A percentile compares a stretch with the other conserved stretches of the same genome.
phyloP scores from a whole-genome alignment of 495 filamentous ascomycete species.

The Lasiosphaeris hirsuta region DNA sequence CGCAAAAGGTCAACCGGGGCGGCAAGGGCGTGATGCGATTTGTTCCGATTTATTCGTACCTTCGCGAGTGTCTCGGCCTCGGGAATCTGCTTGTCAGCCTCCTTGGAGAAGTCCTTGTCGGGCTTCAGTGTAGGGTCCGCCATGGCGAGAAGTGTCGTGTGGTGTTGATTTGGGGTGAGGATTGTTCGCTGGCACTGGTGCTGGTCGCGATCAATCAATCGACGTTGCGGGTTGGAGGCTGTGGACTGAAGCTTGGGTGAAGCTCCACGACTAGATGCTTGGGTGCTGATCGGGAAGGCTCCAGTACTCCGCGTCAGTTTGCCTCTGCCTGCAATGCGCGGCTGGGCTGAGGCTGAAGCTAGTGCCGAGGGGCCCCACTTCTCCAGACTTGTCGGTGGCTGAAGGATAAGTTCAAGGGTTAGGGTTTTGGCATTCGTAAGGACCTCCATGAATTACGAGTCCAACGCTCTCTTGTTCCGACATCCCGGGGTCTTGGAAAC shows the following conservation, averaged over 20 bases:
- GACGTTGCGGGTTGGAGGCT: not conserved
- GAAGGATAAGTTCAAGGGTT: slow-evolving; percentile 6
- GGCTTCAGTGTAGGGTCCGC: slow-evolving; percentile 52
- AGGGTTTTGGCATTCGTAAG: not conserved
- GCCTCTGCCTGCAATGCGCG: slow-evolving; percentile 19
- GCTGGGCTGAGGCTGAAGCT: slow-evolving; percentile 1
- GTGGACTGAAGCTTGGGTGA: slow-evolving; percentile 4
- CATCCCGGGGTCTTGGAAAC: too few species aligned
- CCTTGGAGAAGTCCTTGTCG: slow-evolving; percentile 78
- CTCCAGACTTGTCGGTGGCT: too few species aligned
- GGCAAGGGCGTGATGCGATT: too few species aligned
- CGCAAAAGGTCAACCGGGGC: too few species aligned
- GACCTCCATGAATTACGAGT: too few species aligned
- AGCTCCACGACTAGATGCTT: slow-evolving; percentile 6
- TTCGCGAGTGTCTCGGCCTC: slow-evolving; percentile 85
- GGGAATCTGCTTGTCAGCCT: slow-evolving; percentile 85
- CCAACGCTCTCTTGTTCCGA: too few species aligned
- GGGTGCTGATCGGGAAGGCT: slow-evolving; percentile 10
- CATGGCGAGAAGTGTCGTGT: slow-evolving; percentile 32
- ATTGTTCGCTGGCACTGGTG: slow-evolving; percentile 1
- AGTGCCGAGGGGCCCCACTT: not conserved
- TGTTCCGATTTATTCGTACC: too few species aligned
- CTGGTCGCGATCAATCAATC: not conserved
- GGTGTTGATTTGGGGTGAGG: not conserved
- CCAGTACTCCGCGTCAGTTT: slow-evolving; percentile 21